A percentile compares a stretch with the other conserved stretches of the same genome.
phyloP scores from a whole-genome alignment of 371 early-diverging fungal species.

The Rhizopus arrhizus region DNA sequence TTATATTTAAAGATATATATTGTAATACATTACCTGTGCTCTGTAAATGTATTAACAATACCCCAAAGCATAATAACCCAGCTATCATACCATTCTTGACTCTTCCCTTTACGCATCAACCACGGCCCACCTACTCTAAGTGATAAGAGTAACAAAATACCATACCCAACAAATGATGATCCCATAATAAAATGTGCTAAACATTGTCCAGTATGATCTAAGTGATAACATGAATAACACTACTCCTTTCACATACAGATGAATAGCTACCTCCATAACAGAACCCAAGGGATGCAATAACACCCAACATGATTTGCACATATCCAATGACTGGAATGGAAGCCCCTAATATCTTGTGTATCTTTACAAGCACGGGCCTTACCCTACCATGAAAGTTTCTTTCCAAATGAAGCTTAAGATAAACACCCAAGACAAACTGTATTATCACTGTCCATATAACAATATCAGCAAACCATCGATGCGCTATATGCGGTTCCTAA shows the following conservation, averaged over 20 bases:
- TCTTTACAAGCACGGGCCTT: conserved; percentile 47
- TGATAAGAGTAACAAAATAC: conserved; percentile 57
- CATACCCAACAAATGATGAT: conserved; percentile 69
- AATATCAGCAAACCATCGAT: conserved; percentile 63
- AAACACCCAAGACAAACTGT: conserved; percentile 58
- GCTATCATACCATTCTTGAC: conserved; percentile 74
- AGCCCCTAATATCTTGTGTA: conserved; percentile 60
- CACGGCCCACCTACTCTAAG: conserved; percentile 64
- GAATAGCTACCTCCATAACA: conserved; percentile 57
- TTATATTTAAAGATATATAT: background rate
- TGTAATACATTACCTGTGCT: conserved; percentile 54
- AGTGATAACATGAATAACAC: background rate
- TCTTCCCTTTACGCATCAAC: conserved; percentile 58
- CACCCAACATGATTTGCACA: conserved; percentile 66
- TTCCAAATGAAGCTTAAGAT: conserved; percentile 64
- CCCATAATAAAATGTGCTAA: conserved; percentile 77
- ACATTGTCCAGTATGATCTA: conserved; percentile 64
- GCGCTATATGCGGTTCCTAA: conserved; percentile 62
- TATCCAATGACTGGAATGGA: conserved; percentile 60
- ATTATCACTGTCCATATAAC: conserved; percentile 56
- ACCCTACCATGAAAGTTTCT: conserved; percentile 55
- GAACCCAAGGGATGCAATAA: conserved; percentile 64
- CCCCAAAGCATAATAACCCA: conserved; percentile 69
- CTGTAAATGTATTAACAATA: conserved; percentile 71
- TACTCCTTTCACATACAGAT: background rate